phyloP scores from a whole-genome alignment of 1,284 basidiomycete genomes.

The Caloboletus firmus region DNA sequence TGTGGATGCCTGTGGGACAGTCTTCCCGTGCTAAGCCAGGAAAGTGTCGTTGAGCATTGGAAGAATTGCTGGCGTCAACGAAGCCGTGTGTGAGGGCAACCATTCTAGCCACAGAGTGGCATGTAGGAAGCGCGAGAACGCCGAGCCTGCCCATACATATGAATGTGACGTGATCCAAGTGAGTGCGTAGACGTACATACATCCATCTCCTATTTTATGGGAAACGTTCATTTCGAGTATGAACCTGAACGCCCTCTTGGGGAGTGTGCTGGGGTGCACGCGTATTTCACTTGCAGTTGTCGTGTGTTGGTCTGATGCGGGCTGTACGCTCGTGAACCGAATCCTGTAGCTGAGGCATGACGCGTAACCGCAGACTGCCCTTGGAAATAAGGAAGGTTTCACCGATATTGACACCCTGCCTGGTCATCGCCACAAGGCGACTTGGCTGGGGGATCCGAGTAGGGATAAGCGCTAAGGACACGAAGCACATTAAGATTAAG shows the following conservation, averaged over 20 bases:
- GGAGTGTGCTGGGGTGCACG: constrained; percentile 28
- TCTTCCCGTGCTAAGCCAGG: too few relatives aligned
- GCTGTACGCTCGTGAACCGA: not conserved
- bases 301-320: not conserved
- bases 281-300: not conserved
- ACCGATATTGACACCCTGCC: too few relatives aligned
- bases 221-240: constrained; percentile 34
- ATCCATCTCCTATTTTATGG: constrained; percentile 53
- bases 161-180: not conserved
- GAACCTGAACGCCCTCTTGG: constrained; percentile 45
- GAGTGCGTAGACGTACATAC: constrained; percentile 31
- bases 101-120: not conserved
- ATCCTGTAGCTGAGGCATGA: not conserved
- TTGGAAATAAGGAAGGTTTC: too few relatives aligned
- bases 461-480: too few relatives aligned
- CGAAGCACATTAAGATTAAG: too few relatives aligned
- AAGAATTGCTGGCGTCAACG: constrained; percentile 5
- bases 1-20: too few relatives aligned
- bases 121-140: not conserved
- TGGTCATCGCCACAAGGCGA: too few relatives aligned
- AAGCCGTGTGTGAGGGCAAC: constrained; percentile 9
- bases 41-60: too few relatives aligned
- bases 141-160: not conserved
- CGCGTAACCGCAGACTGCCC: too few relatives aligned
- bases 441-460: too few relatives aligned